Conservation (phyloP, 805 yeast species). For the Candida coleopterorum region DNA sequence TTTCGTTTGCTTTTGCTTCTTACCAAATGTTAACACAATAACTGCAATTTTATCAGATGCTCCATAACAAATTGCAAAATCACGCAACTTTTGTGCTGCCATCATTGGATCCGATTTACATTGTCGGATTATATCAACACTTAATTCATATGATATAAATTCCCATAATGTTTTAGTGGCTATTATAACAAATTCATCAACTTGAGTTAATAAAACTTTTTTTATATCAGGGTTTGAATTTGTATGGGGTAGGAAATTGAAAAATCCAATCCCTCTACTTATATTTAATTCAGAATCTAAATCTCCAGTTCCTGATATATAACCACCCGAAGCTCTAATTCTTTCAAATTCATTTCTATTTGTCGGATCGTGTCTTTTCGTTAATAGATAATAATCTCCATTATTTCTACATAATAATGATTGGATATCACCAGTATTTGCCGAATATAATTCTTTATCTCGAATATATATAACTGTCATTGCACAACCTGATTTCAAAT, state of each 20-base stretch:
- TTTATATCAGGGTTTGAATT: slow-evolving; percentile 83
- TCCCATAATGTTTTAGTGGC: slow-evolving; percentile 89
- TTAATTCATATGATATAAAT: slow-evolving; percentile 71
- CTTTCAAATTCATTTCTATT: slow-evolving; percentile 73
- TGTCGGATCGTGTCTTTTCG: slow-evolving; percentile 82
- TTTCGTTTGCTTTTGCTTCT: slow-evolving; percentile 35
- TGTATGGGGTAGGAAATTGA: slow-evolving; percentile 78
- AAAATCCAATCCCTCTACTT: slow-evolving; percentile 90
- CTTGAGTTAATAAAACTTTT: slow-evolving; percentile 51
- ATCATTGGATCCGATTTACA: slow-evolving; percentile 80
- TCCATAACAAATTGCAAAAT: slow-evolving; percentile 91
- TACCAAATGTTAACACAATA: slow-evolving; percentile 68
- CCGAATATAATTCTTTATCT: slow-evolving; percentile 67
- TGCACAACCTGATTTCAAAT: slow-evolving; percentile 77
- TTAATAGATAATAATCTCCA: slow-evolving; percentile 72
- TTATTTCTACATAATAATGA: slow-evolving; percentile 73
- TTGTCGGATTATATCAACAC: slow-evolving; percentile 84
- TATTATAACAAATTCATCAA: slow-evolving; percentile 80
- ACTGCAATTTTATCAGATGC: slow-evolving; percentile 74
- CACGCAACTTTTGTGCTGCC: slow-evolving; percentile 91
- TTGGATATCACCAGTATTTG: slow-evolving; percentile 88
- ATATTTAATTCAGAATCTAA: slow-evolving; percentile 79
- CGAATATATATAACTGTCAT: slow-evolving; percentile 76
- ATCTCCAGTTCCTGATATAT: slow-evolving; percentile 77
- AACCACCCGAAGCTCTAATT: slow-evolving; percentile 88